Evolutionary conservation across 768 basidiomycete species (phyloP).

Genomic region (Candolleomyces aberdarensis): DNA sequence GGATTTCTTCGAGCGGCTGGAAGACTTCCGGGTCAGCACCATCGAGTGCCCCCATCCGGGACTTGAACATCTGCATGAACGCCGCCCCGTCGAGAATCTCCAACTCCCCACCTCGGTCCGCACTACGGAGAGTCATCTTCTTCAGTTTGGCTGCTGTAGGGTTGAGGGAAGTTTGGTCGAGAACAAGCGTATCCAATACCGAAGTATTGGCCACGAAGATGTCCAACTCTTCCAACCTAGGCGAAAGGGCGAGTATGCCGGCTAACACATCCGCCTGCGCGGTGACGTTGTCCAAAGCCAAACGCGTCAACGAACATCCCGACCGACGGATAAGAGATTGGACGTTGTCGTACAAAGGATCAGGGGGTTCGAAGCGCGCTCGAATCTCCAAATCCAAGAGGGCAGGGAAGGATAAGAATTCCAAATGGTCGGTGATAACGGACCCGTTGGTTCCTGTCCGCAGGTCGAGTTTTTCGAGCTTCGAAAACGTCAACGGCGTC

Average conservation of each 20-base stretch:
- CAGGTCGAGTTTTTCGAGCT: not conserved
- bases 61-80: not conserved
- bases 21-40: not conserved
- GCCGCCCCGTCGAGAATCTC: not conserved
- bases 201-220: not conserved
- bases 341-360: not conserved
- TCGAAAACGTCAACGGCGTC: not conserved
- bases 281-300: not conserved
- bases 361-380: not conserved
- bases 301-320: not conserved
- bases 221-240: not conserved
- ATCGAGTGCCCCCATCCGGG: not conserved
- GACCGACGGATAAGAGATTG: not conserved
- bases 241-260: not conserved
- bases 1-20: not conserved
- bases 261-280: not conserved
- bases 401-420: not conserved
- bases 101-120: not conserved
- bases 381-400: not conserved
- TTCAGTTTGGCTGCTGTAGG: not conserved
- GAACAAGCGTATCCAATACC: not conserved
- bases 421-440: not conserved
- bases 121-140: not conserved
- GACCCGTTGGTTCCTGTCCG: not conserved
- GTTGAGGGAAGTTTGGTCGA: not conserved